phyloP scores from a whole-genome alignment of 1,139 yeast species.

The Diutina ranongensis region DNA sequence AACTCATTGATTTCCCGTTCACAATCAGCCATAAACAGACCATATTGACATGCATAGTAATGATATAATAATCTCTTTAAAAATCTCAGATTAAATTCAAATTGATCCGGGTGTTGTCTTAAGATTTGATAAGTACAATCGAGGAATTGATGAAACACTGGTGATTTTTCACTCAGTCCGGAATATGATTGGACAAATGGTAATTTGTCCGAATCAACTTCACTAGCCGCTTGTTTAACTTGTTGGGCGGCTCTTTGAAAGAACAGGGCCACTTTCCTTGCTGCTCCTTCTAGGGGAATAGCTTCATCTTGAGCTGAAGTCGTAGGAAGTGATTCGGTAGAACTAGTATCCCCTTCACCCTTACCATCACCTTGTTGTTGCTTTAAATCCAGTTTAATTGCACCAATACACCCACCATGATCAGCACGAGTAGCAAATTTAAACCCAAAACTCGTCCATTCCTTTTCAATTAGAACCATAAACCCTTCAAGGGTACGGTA shows the following conservation, averaged over 20 bases:
- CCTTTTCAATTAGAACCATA: slow-evolving; percentile 77
- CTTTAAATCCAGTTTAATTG: slow-evolving; percentile 9
- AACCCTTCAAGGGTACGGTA: slow-evolving; percentile 83
- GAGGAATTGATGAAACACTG: slow-evolving; percentile 86
- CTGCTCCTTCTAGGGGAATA: slow-evolving; percentile 2
- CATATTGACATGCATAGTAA: slow-evolving; percentile 88
- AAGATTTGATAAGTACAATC: slow-evolving; percentile 79
- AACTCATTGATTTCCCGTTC: slow-evolving; percentile 43
- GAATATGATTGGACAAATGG: slow-evolving; percentile 14
- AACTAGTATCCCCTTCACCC: neutral
- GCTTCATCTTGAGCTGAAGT: neutral
- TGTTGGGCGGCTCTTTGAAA: slow-evolving; percentile 34
- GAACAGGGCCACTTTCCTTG: slow-evolving; percentile 17
- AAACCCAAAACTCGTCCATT: slow-evolving; percentile 93
- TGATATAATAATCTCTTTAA: slow-evolving; percentile 77
- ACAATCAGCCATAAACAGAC: slow-evolving; percentile 70
- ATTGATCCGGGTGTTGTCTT: slow-evolving; percentile 57
- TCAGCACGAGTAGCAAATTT: slow-evolving; percentile 79
- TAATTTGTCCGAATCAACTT: neutral
- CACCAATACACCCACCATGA: slow-evolving; percentile 45
- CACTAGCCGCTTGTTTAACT: slow-evolving; percentile 27
- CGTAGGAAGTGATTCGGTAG: neutral
- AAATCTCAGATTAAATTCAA: slow-evolving; percentile 86
- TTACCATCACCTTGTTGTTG: neutral
- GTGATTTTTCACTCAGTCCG: slow-evolving; percentile 51